These are phyloP conservation scores for Microascus cirrosus DNA, from an alignment of 2,329 filamentous ascomycete genomes.

Conservation along the genomic window DNA sequence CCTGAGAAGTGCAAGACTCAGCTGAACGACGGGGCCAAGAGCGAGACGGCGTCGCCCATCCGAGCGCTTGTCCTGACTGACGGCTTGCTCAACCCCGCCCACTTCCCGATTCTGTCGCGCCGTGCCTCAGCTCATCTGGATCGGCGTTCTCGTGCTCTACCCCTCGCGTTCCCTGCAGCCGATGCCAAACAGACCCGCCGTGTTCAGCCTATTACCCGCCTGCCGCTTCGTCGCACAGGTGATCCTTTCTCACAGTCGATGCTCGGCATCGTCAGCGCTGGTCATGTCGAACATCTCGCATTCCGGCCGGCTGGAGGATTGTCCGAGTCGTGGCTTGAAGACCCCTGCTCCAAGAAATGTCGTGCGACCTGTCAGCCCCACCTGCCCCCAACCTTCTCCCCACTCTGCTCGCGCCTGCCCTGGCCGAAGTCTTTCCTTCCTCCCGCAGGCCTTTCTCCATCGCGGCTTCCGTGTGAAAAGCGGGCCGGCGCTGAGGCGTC, in stretches of 20 bases:
- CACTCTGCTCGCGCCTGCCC: not conserved
- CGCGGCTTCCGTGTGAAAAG: not conserved
- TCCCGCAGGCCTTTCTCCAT: not conserved
- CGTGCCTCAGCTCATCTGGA: not conserved
- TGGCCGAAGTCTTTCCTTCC: not conserved
- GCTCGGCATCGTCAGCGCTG: not conserved
- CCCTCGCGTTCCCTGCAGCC: not conserved
- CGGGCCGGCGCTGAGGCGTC: not conserved
- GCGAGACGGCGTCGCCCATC: no score
- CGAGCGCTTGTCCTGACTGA: not conserved
- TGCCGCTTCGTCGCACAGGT: constrained; percentile 2
- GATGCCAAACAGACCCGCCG: not conserved
- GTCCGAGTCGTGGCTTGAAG: not conserved
- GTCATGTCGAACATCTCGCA: not conserved
- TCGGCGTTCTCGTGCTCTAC: not conserved
- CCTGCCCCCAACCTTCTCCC: not conserved
- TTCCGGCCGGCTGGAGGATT: not conserved
- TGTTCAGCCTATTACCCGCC: constrained; percentile 2
- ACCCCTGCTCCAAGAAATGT: not conserved
- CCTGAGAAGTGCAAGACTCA: not conserved
- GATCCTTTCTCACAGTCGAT: not conserved
- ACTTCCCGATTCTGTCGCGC: not conserved
- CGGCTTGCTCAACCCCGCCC: not conserved
- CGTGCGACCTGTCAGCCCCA: not conserved
- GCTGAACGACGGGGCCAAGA: no score